Percentiles rank a stretch among this genome's conserved stretches.
phyloP scores from a whole-genome alignment of 495 filamentous ascomycete genomes.

The Glutinoglossum americanum region DNA sequence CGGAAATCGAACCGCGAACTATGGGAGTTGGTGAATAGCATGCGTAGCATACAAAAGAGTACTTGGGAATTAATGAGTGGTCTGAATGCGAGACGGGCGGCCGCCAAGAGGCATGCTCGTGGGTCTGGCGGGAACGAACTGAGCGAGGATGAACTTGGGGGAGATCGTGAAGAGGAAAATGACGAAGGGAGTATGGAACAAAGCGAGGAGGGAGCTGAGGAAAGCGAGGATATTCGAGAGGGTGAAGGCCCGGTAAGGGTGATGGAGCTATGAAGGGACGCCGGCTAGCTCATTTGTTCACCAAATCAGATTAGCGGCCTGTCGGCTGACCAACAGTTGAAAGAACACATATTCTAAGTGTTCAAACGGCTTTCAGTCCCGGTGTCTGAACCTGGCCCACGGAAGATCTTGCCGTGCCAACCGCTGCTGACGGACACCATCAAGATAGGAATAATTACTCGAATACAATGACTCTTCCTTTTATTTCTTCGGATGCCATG shows the following conservation, averaged over 20 bases:
- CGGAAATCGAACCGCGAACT: not conserved
- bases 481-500: no score
- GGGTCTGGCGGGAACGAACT: not conserved
- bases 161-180: not conserved
- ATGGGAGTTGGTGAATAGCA: not conserved
- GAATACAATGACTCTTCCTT: no score
- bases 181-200: not conserved
- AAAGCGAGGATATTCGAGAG: not conserved
- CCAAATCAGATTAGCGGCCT: no score
- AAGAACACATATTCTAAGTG: not conserved
- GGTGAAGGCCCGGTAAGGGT: not conserved
- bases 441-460: no score
- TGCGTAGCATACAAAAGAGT: not conserved
- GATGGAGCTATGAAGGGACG: no score
- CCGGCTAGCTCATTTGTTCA: no score
- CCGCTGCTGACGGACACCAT: no score
- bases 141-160: not conserved
- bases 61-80: conserved; percentile 1
- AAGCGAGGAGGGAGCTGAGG: not conserved
- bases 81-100: not conserved
- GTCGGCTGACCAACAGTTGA: no score
- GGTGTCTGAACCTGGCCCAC: no score
- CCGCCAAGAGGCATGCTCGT: not conserved
- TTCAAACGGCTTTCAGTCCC: no score
- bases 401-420: no score